Conservation (phyloP, 768 basidiomycete genomes). For the Flagelloscypha sp. region DNA sequence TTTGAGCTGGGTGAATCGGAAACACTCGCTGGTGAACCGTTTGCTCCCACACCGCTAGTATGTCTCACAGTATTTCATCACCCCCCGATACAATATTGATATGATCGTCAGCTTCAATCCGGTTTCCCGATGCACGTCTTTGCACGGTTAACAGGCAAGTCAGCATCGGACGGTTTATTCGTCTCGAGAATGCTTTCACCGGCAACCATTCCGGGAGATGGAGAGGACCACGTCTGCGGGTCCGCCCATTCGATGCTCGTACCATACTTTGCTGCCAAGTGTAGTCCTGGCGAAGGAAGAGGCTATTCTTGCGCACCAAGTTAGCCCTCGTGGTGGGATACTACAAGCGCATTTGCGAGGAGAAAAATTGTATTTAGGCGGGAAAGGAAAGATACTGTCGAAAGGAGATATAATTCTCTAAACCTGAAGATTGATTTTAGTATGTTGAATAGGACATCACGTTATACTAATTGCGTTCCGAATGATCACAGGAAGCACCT, state of each 20-base stretch:
- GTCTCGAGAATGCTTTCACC: conserved; percentile 47
- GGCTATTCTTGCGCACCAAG: conserved; percentile 38
- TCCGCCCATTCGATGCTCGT: conserved; percentile 41
- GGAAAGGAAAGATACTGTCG: conserved; percentile 25
- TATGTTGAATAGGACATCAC: too few relatives aligned
- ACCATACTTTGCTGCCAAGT: conserved; percentile 41
- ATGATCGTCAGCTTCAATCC: conserved; percentile 20
- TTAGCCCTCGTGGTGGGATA: conserved; percentile 44
- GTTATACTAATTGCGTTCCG: neutral
- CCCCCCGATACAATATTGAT: neutral
- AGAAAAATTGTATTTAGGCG: conserved; percentile 25
- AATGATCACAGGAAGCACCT: neutral
- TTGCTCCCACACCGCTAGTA: neutral
- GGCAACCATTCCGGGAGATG: conserved; percentile 15
- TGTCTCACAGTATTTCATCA: neutral
- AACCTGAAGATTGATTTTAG: too few relatives aligned
- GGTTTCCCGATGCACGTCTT: conserved; percentile 30
- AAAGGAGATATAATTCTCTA: conserved; percentile 21
- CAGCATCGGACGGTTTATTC: conserved; percentile 27
- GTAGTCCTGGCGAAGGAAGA: conserved; percentile 20
- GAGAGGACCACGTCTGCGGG: conserved; percentile 48
- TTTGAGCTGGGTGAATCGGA: conserved; percentile 34
- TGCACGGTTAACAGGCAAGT: conserved; percentile 29
- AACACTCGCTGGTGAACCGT: conserved; percentile 25
- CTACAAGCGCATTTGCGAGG: conserved; percentile 30